Evolutionary conservation across 2,329 filamentous ascomycete genomes (phyloP), one percentile per base, ranked within the genome.

Genomic region (Colletotrichum higginsianum): DNA sequence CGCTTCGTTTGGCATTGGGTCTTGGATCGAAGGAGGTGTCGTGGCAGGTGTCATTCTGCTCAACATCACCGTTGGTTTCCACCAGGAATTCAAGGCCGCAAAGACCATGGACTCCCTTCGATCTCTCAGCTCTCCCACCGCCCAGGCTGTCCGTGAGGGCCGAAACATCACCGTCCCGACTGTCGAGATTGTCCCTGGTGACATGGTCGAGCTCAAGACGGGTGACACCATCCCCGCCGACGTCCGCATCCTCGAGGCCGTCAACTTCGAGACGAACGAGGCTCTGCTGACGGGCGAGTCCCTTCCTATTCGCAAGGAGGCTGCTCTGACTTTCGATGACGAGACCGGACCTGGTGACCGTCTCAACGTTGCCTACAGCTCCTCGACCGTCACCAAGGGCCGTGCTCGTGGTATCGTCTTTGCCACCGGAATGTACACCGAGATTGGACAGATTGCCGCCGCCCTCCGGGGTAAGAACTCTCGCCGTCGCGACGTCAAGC

Each of bases 181-280:
- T 13, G 80, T 80, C 3, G 82, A 85, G 73, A 82, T 91, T 35
- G 88, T 90, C 1, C 86, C 86, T 26, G 90, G 90, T 40, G 90
- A 91, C 69, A 81, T 91, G 72, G 86, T 87, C 42, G 81, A 84
- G 62, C 80, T 86, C 76, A 87, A 84, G 79, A 87, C 84, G 2
- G 89, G 90, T 55, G 89, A 90, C 74, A 89, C 88, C n/a, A 84
- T 91, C 30, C 89, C 89, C 23, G 89, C 89, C 4, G 90, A 91
- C 75, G 79, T 91, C 8, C 84, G 88, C 61, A 77, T 87, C 2
- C 75, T 90, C 47, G 87, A 91, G 73, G 86, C 85, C 30, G 87
- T 92, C 82, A 93, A 93, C 79, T 86, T 91, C 52, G 90, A 91
- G 75, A 92, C 90, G 73, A 91, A 94, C 72, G 90, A 92, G 78